A percentile compares a stretch with the other conserved stretches of the same genome.
Conservation (phyloP, 345 rosid genomes). For the Salix arbutifolia region DNA sequence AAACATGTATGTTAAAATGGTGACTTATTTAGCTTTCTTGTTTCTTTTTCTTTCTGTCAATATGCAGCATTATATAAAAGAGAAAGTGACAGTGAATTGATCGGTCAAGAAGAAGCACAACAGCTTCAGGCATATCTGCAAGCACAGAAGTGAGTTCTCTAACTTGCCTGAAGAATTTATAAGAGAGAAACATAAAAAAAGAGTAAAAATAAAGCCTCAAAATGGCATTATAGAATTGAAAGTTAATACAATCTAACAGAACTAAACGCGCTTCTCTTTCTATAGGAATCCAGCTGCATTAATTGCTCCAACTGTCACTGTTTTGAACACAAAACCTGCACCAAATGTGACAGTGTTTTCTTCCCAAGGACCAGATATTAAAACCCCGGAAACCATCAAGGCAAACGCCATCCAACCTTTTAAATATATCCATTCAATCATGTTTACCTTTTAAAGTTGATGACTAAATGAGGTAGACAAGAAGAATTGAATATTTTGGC, state of each 20-base stretch:
- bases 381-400: constrained; percentile 44
- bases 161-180: background rate
- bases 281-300: constrained; percentile 36
- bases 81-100: no score
- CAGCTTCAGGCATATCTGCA: constrained; percentile 37
- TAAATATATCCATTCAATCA: background rate
- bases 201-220: background rate
- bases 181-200: background rate
- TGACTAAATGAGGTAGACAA: background rate
- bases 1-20: background rate
- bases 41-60: background rate
- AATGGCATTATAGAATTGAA: background rate
- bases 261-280: background rate
- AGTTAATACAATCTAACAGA: background rate
- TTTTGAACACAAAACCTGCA: constrained; percentile 33
- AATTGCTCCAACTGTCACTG: constrained; percentile 34
- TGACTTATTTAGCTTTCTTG: no score
- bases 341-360: constrained; percentile 42
- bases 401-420: constrained; percentile 14
- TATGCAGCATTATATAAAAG: constrained; percentile 46
- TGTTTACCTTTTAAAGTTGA: background rate
- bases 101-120: constrained; percentile 38
- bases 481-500: constrained; percentile 36
- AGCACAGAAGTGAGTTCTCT: constrained; percentile 30
- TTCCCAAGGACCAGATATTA: constrained; percentile 43